Evolutionary conservation across 345 rosid species (phyloP).

Genomic region (Luvunga scandens): DNA sequence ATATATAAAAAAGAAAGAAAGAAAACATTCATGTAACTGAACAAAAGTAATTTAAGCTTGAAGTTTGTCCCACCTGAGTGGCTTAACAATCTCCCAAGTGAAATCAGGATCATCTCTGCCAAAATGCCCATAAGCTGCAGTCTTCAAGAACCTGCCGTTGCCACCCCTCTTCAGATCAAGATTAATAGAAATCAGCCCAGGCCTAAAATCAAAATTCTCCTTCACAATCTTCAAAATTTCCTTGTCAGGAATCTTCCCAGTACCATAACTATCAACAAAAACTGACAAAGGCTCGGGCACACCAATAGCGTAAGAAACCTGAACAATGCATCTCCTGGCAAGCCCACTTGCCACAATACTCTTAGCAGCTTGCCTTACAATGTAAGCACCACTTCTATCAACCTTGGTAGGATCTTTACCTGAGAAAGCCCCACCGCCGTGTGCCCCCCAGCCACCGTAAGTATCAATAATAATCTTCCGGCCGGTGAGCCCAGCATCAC

Average conservation of each 20-base stretch:
- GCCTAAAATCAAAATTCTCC: constrained; percentile 62
- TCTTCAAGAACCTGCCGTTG: constrained; percentile 54
- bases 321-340: constrained; percentile 59
- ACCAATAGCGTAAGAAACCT: constrained; percentile 64
- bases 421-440: constrained; percentile 81
- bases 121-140: constrained; percentile 60
- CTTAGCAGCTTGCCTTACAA: constrained; percentile 68
- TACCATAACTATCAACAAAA: constrained; percentile 48
- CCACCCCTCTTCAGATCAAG: constrained; percentile 59
- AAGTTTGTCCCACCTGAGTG: constrained; percentile 45
- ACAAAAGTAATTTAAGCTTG: constrained; percentile 21
- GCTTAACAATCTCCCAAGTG: constrained; percentile 64
- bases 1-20: neutral
- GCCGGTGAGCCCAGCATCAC: constrained; percentile 82
- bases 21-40: neutral
- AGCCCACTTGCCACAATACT: constrained; percentile 54
- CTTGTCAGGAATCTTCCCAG: constrained; percentile 52
- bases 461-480: constrained; percentile 82
- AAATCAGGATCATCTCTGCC: constrained; percentile 55
- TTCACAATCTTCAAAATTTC: constrained; percentile 61
- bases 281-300: constrained; percentile 61
- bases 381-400: constrained; percentile 77
- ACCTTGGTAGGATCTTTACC: constrained; percentile 82
- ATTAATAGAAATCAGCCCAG: constrained; percentile 58
- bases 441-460: constrained; percentile 83